Conservation (phyloP, 2,329 filamentous ascomycete genomes). For the Rutstroemia sp. region DNA sequence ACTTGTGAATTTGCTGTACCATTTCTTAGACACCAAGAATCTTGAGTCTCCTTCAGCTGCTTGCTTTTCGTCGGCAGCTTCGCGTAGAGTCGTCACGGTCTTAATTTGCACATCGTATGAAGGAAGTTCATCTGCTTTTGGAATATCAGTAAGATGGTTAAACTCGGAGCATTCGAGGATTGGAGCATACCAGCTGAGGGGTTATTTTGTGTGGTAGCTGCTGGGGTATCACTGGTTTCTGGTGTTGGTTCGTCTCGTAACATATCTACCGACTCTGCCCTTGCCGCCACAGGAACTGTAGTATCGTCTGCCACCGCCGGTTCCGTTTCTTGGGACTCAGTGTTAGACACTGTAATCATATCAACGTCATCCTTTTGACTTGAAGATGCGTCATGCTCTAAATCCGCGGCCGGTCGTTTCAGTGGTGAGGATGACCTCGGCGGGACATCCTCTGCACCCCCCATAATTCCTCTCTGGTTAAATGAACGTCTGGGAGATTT, state of each 20-base stretch:
- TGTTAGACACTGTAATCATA: constrained; percentile 23
- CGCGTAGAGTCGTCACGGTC: constrained; percentile 56
- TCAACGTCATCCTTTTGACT: constrained; percentile 29
- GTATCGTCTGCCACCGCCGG: constrained; percentile 6
- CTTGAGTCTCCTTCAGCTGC: constrained; percentile 66
- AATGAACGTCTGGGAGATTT: constrained; percentile 44
- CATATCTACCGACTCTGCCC: constrained; percentile 23
- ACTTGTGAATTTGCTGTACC: constrained; percentile 68
- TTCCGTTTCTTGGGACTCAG: neutral
- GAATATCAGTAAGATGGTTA: neutral
- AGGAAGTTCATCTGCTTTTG: constrained; percentile 25
- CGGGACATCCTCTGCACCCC: constrained; percentile 48
- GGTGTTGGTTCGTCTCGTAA: constrained; percentile 11
- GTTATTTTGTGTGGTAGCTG: constrained; percentile 4
- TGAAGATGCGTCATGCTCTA: constrained; percentile 23
- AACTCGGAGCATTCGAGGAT: neutral
- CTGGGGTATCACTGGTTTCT: neutral
- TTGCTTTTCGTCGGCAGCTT: constrained; percentile 39
- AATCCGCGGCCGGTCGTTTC: constrained; percentile 49
- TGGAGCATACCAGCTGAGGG: neutral
- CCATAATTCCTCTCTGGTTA: constrained; percentile 48
- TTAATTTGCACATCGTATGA: constrained; percentile 65
- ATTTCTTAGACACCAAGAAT: constrained; percentile 70
- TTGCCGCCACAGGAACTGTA: constrained; percentile 6
- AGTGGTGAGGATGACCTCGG: constrained; percentile 58